phyloP scores from a whole-genome alignment of 108 stramenopile genomes.

The Cyclotella atomus region DNA sequence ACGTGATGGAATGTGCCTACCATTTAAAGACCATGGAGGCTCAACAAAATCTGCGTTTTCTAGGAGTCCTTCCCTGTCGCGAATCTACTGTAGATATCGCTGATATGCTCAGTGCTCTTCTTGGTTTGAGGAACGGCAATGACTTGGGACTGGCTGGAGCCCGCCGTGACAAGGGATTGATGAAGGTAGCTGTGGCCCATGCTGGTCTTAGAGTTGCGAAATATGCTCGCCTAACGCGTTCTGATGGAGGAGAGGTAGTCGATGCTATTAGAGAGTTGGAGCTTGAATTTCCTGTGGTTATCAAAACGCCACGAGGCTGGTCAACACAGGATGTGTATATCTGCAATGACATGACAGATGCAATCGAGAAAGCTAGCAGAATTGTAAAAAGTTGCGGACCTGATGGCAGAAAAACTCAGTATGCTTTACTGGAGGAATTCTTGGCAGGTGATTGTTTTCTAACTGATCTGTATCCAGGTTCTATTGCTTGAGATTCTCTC shows the following conservation, averaged over 20 bases:
- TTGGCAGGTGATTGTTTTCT: no score
- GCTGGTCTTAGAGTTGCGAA: slow-evolving; percentile 61
- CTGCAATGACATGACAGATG: slow-evolving; percentile 52
- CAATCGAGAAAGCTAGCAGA: slow-evolving; percentile 21
- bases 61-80: slow-evolving; percentile 57
- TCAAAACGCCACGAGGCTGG: slow-evolving; percentile 66
- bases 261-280: slow-evolving; percentile 54
- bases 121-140: slow-evolving; percentile 54
- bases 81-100: slow-evolving; percentile 55
- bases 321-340: slow-evolving; percentile 61
- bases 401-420: slow-evolving; percentile 59
- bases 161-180: slow-evolving; percentile 67
- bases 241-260: slow-evolving; percentile 45
- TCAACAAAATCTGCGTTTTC: slow-evolving; percentile 61
- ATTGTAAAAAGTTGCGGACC: slow-evolving; percentile 59
- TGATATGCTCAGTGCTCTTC: slow-evolving; percentile 53
- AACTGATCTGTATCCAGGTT: no score
- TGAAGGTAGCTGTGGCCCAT: slow-evolving; percentile 66
- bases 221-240: slow-evolving; percentile 53
- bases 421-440: slow-evolving; percentile 61
- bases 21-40: slow-evolving; percentile 60
- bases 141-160: slow-evolving; percentile 57
- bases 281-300: slow-evolving; percentile 58
- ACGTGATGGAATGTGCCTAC: slow-evolving; percentile 61
- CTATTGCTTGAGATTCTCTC: no score